These are phyloP conservation scores for Boletus smithii DNA, from an alignment of 1,284 basidiomycete species.

Conservation along the genomic window DNA sequence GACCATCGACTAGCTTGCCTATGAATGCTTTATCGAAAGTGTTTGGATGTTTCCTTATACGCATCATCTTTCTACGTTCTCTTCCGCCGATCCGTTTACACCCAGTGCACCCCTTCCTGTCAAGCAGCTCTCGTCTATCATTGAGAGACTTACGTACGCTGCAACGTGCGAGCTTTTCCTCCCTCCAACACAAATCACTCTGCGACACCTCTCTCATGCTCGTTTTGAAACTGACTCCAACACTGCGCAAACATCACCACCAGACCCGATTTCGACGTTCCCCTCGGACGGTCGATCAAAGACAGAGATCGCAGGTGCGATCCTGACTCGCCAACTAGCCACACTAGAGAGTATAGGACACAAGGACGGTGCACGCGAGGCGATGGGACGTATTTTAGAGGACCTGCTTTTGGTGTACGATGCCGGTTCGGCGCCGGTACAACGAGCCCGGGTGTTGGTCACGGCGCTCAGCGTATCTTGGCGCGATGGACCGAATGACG, in stretches of 20 bases:
- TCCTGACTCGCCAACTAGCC: conserved; percentile 60
- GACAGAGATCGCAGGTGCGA: conserved; percentile 43
- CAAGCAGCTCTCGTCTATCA: conserved; percentile 52
- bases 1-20: conserved; percentile 48
- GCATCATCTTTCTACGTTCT: conserved; percentile 23
- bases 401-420: conserved; percentile 51
- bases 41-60: conserved; percentile 53
- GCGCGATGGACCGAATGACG: conserved; percentile 36
- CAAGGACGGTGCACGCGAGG: conserved; percentile 49
- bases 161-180: conserved; percentile 62
- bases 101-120: conserved; percentile 37
- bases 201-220: conserved; percentile 7
- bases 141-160: conserved; percentile 66
- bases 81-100: conserved; percentile 32
- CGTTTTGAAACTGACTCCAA: not conserved
- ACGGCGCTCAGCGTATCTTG: conserved; percentile 53
- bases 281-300: conserved; percentile 16
- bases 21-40: conserved; percentile 52
- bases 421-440: conserved; percentile 46
- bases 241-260: too few species aligned
- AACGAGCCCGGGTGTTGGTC: conserved; percentile 51
- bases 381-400: conserved; percentile 43
- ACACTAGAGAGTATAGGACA: conserved; percentile 50
- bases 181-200: conserved; percentile 38
- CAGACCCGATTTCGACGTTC: conserved; percentile 14